These are phyloP conservation scores for Teunomyces pallodes DNA, from an alignment of 805 yeast genomes.

Conservation along the genomic window DNA sequence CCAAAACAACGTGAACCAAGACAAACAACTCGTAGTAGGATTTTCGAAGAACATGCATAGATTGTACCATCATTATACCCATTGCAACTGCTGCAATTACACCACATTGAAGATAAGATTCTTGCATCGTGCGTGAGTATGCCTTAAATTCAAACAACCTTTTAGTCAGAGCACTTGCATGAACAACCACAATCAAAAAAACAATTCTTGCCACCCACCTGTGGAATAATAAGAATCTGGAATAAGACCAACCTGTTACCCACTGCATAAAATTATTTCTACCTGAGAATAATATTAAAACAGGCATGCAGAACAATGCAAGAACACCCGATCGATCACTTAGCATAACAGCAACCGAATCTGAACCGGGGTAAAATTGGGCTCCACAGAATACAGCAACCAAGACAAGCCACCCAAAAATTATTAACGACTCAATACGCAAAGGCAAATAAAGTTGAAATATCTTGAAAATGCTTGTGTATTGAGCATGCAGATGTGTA, in stretches of 20 bases:
- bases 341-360: constrained; percentile 15
- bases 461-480: not conserved
- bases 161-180: constrained; percentile 48
- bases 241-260: constrained; percentile 57
- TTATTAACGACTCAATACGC: constrained; percentile 20
- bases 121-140: not conserved
- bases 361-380: constrained; percentile 8
- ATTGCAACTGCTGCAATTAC: constrained; percentile 36
- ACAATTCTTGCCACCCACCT: constrained; percentile 28
- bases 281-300: constrained; percentile 56
- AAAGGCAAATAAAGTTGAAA: constrained; percentile 21
- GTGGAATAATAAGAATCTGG: constrained; percentile 41
- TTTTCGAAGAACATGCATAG: constrained; percentile 30
- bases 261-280: constrained; percentile 58
- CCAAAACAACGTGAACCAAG: constrained; percentile 33
- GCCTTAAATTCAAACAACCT: constrained; percentile 8
- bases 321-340: constrained; percentile 55
- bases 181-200: constrained; percentile 1
- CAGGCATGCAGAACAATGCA: constrained; percentile 45
- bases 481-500: constrained; percentile 9
- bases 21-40: constrained; percentile 36
- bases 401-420: constrained; percentile 20
- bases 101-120: constrained; percentile 30
- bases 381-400: constrained; percentile 8
- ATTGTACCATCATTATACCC: constrained; percentile 28